A percentile compares a stretch with the other conserved stretches of the same genome.
Evolutionary conservation across 1,284 basidiomycete species (phyloP).

Genomic region (Cryptococcus depauperatus): DNA sequence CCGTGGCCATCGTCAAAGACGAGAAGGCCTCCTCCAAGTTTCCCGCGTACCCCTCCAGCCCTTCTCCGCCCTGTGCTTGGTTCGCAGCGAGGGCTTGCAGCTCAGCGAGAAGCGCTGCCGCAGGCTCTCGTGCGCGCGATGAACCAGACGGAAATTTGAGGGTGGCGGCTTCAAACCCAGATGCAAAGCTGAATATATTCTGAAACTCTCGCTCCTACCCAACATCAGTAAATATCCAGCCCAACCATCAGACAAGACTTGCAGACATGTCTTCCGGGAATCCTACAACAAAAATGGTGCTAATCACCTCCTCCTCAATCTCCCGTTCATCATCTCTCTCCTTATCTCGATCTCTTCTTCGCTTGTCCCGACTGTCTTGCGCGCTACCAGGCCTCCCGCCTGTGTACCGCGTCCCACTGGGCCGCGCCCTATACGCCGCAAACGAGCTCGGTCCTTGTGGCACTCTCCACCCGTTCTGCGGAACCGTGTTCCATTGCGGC

Average conservation of each 20-base stretch:
- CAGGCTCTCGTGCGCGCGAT: conserved; percentile 11
- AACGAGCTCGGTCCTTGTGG: conserved; percentile 9
- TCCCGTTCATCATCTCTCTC: conserved; percentile 30
- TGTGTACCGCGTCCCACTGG: not conserved
- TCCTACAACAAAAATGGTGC: conserved; percentile 96
- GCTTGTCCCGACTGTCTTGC: conserved; percentile 12
- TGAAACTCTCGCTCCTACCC: conserved; percentile 91
- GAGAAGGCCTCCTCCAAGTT: conserved; percentile 36
- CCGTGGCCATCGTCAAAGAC: conserved; percentile 30
- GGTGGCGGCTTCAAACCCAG: conserved; percentile 93
- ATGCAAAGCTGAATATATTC: conserved; percentile 96
- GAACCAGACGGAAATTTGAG: conserved; percentile 72
- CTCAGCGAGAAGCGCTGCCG: conserved; percentile 28
- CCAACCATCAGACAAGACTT: conserved; percentile 29
- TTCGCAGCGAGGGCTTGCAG: conserved; percentile 31
- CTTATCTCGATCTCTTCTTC: conserved; percentile 13
- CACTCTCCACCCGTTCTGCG: not conserved
- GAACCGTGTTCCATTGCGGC: not conserved
- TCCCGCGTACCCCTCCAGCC: conserved; percentile 10
- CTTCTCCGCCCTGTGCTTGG: conserved; percentile 18
- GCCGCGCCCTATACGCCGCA: conserved; percentile 8
- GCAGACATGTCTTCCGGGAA: conserved; percentile 99
- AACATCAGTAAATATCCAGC: not conserved
- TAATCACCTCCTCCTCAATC: conserved; percentile 72
- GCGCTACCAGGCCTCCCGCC: conserved; percentile 10